Evolutionary conservation across 2,329 filamentous ascomycete species (phyloP).

Genomic region (Aspergillus tubingensis): DNA sequence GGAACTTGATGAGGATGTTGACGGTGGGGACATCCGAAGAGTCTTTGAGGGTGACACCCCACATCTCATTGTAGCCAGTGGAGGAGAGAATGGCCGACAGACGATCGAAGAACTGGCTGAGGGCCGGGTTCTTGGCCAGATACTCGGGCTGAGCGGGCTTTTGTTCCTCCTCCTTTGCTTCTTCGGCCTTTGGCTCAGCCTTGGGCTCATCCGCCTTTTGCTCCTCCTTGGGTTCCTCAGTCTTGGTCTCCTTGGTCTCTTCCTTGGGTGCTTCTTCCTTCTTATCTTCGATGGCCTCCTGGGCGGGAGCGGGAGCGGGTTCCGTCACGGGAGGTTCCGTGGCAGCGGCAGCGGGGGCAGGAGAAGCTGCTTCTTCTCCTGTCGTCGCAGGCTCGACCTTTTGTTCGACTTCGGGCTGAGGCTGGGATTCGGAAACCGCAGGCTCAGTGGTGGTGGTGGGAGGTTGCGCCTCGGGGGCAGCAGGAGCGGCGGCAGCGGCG

Average conservation of each 20-base stretch:
- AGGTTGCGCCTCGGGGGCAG: constrained; percentile 11
- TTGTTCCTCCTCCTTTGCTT: constrained; percentile 18
- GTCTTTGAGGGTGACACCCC: constrained; percentile 70
- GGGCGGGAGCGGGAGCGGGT: constrained; percentile 7
- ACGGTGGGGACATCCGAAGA: constrained; percentile 69
- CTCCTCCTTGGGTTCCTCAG: background rate
- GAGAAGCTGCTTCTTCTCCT: background rate
- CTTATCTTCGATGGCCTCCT: background rate
- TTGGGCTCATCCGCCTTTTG: background rate
- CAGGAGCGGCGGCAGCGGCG: background rate
- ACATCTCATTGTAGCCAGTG: constrained; percentile 74
- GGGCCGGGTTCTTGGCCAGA: constrained; percentile 41
- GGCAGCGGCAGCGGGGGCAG: constrained; percentile 8
- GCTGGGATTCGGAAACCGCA: constrained; percentile 6
- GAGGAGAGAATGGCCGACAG: constrained; percentile 61
- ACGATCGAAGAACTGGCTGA: constrained; percentile 60
- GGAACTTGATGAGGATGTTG: constrained; percentile 88
- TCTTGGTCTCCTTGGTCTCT: background rate
- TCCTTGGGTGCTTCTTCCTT: constrained; percentile 1
- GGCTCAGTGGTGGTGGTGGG: background rate
- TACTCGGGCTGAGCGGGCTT: constrained; percentile 34
- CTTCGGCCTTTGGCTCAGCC: background rate
- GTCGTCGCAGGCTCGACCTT: background rate
- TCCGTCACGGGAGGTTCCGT: constrained; percentile 8
- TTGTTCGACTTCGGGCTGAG: constrained; percentile 5